Evolutionary conservation across 768 basidiomycete species (phyloP).

Genomic region (Lentinus brumalis): DNA sequence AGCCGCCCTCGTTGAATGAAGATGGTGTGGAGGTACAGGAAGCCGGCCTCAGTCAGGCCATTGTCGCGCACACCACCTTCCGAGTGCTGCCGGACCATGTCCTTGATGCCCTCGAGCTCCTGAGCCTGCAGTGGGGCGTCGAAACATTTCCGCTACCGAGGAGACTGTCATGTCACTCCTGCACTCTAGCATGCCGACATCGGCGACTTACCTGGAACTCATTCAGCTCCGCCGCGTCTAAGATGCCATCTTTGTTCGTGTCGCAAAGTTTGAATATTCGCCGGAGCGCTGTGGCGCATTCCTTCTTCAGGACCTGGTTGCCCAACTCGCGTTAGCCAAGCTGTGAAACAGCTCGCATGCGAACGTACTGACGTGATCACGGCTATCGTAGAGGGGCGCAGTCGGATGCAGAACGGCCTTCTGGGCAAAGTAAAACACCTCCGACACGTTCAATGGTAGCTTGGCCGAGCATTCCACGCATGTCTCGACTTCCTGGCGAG

Average conservation of each 20-base stretch:
- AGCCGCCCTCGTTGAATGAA: conserved; percentile 95
- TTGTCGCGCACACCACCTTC: conserved; percentile 72
- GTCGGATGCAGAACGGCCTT: conserved; percentile 97
- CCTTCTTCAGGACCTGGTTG: conserved; percentile 83
- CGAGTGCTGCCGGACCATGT: conserved; percentile 82
- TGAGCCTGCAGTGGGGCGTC: conserved; percentile 88
- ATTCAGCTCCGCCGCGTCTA: conserved; percentile 90
- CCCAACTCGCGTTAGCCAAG: neutral
- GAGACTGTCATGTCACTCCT: neutral
- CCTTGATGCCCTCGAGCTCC: conserved; percentile 95
- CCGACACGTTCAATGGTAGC: conserved; percentile 87
- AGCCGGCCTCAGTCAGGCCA: conserved; percentile 90
- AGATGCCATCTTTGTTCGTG: conserved; percentile 87
- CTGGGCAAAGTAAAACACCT: conserved; percentile 98
- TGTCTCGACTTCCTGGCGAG: conserved; percentile 89
- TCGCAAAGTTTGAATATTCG: conserved; percentile 98
- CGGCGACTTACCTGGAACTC: conserved; percentile 83
- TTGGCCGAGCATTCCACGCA: conserved; percentile 98
- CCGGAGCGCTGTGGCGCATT: conserved; percentile 82
- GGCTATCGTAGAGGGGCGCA: conserved; percentile 93
- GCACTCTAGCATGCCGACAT: neutral
- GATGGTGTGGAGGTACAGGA: conserved; percentile 91
- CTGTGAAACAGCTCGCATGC: neutral
- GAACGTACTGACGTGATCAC: conserved; percentile 74
- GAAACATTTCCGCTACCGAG: conserved; percentile 85